Base-by-base conservation (phyloP, 306 rosid genomes). In the Rubus parviflorus region DNA sequence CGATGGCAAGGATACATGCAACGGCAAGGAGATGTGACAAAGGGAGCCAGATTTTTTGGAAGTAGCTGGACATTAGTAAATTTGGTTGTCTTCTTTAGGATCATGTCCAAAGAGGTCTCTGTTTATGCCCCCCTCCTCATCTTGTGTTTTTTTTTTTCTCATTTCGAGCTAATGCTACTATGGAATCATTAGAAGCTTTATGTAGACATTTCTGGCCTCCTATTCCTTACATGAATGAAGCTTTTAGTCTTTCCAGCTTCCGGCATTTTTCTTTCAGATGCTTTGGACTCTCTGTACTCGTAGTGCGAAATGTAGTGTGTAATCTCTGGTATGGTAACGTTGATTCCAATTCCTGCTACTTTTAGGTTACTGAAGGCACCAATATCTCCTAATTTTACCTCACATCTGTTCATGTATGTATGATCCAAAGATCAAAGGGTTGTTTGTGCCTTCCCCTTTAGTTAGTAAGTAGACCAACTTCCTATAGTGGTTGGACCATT, bases 1-100 rank as follows among this genome's bases (percentile, higher is more conserved):
- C 79, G 75, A 40, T 23, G 43, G 70, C 62, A 83, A 89, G 83
- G 83, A 80, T 70, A 84, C 23, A 16, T 17, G 49, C 70, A 40
- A 40, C 13, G 38, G 72, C 66, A 84, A 89, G 84, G 81, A 79
- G 68, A 84, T 62, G 83, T 85, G 77, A 82, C 75, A 14, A 30
- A 66, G 40, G 38, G 63, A 79, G 67, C 72, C 13, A 61, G 10
- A 9, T 72, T 20, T 15, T 51, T 45, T 63, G 46, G 38, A 75
- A 73, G 47, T 67, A 74, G 81, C 79, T 57, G 52, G 82, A 77
- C 76, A 69, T 80, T 62, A 53, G 79, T 70, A 63, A 54, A 79
- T 79, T 67, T 67, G 58, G 77, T 87, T 82, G 51, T 66, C 56
- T 75, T 73, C 79, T 67, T 73, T 68, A 48, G 70, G 79, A 77